Base-by-base conservation (phyloP, 1,284 basidiomycete species). In the Boletellus sp. region DNA sequence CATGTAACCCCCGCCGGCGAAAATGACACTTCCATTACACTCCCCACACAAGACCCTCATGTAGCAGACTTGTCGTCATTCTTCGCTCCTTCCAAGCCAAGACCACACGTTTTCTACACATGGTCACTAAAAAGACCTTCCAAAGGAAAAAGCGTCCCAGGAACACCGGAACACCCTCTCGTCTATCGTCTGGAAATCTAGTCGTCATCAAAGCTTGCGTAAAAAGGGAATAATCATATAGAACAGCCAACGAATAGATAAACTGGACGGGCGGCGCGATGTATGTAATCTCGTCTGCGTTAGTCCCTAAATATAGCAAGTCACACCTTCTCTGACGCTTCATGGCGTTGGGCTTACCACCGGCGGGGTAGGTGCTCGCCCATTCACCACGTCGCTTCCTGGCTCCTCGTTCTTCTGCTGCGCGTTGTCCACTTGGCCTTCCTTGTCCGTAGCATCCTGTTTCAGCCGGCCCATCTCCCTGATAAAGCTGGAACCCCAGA, bases 401-500 rank as follows among this genome's bases (percentile, higher is more conserved):
- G 49, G 47, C 23, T 53, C 62, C 21, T 61, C 63, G 11, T 61
- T 59, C 43, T 45, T 56, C 36, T 53, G 47, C 51, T 41, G 57
- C 20, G 41, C 51, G 14, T 59, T 40, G 36, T 55, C 58, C 3
- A 50, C 58, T 43, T 66, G 67, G 7, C 69, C 71, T 39, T 62
- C 73, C 52, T 72, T 74, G 39, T 70, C 67, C 11, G 64, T 50
- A 19, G 73, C 68, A 22, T 66, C 70, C 33, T 68, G 60, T 36
- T 74, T 66, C 48, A 87, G 72, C 60, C 76, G 76, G 36, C 73
- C 69, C 81, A 91, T 87, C 72, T 94, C 92, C 58, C 78, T 82
- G 59, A 94, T 91, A 68, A 94, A 94, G 41, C 87, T 86, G 36
- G 82, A 87, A 34, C 92, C 92, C 93, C 93, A 96, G 66, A 89